Evolutionary conservation across 176 grass and related monocot genomes (phyloP), one percentile per base, ranked within the genome.

Genomic region (Melocanna baccifera): DNA sequence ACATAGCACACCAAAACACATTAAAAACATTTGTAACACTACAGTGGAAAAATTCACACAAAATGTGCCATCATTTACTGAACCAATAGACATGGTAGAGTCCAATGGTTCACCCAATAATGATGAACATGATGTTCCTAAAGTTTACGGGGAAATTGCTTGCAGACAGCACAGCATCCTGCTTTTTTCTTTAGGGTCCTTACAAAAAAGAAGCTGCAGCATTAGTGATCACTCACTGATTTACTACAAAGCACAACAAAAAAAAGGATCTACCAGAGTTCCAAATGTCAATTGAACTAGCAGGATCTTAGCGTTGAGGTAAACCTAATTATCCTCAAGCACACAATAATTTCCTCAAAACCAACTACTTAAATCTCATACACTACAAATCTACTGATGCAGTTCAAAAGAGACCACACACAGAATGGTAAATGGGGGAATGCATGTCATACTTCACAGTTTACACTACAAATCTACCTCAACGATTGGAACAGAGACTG

Each of bases 51-150:
- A 59, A 77, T 59, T 50, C 2, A 70, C 20, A 69, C n/a, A 10
- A 66, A 87, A 92, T 91, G 83, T 90, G 58, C 20, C 93, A 86
- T 77, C 80, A 82, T 92, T 94, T 85, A 94, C 87, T 97, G 94
- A 97, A 97, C 90, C 91, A 85, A 87, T 77, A 72, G 78, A 79
- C 87, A 90, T 85, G 71, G 81, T 59, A 83, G 53, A 47, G 78
- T 78, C 63, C 71, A 91, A 74, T 37, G 87, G 83, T 97, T 91
- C 90, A 91, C 82, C 77, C 71, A 92, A 92, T 23, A 88, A 92
- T 22, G 16, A 87, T 81, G 85, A 83, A 64, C 45, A 30, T 37
- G 34, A 64, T 91, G 13, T 84, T 68, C 89, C 84, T 91, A 84
- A 87, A 91, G 81, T 81, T 91, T 91, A 87, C n/a, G 62, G 43